These are phyloP conservation scores for Calamus simplicifolius DNA, from an alignment of 176 grass and related monocot genomes.

Conservation along the genomic window DNA sequence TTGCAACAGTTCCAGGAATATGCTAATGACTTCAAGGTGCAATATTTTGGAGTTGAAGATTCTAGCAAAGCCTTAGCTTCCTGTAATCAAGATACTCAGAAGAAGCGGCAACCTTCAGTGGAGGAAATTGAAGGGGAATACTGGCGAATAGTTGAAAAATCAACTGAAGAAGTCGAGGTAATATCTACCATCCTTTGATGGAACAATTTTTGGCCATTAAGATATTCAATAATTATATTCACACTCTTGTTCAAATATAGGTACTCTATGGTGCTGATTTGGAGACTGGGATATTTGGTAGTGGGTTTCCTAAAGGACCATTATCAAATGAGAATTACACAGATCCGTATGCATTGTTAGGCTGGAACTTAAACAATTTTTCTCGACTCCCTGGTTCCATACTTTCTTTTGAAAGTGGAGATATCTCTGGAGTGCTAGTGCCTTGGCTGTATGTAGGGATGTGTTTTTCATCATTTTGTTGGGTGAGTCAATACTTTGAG, in stretches of 20 bases:
- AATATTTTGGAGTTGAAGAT: constrained; percentile 59
- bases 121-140: constrained; percentile 97
- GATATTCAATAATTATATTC: too few relatives aligned
- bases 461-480: constrained; percentile 99
- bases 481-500: constrained; percentile 44
- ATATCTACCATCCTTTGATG: background rate
- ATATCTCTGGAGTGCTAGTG: constrained; percentile 93
- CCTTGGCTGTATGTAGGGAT: constrained; percentile 98
- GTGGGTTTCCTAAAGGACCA: constrained; percentile 58
- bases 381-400: constrained; percentile 54
- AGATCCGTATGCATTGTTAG: constrained; percentile 42
- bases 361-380: constrained; percentile 93
- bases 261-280: constrained; percentile 94
- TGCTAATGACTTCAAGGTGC: constrained; percentile 59
- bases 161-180: constrained; percentile 89
- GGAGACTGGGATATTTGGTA: constrained; percentile 72
- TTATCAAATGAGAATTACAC: constrained; percentile 32
- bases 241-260: constrained; percentile 22
- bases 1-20: constrained; percentile 53
- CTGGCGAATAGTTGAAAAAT: constrained; percentile 81
- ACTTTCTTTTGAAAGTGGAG: constrained; percentile 77
- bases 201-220: too few relatives aligned
- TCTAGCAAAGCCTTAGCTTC: background rate
- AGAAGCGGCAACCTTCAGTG: constrained; percentile 54
- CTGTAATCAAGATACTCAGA: constrained; percentile 15